Base-by-base conservation (phyloP, 495 filamentous ascomycete species). In the Talaromyces stipitatus region DNA sequence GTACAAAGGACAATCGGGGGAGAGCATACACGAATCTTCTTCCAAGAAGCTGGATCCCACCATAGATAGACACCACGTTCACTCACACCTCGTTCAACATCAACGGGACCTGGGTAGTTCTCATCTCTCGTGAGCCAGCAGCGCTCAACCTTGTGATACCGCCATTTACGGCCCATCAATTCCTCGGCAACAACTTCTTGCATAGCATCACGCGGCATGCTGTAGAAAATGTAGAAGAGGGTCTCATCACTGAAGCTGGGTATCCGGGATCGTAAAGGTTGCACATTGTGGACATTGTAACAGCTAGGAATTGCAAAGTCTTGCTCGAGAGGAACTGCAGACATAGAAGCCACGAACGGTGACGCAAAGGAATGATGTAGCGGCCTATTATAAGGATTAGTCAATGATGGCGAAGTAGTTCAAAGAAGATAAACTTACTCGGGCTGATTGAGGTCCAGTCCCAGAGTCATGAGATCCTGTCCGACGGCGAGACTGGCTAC, bases 201-300 rank as follows among this genome's bases (percentile, higher is more conserved):
- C 71, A 91, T 82, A 58, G 88, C 78, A 65, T 95, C 91, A 29
- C 84, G 75, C 2, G 91, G 89, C 71, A 88, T 87, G 71, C 85
- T 90, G 74, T 95, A 97, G 77, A 97, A 97, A 60, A 97, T 94
- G 75, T 86, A 91, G 68, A 97, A 91, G 55, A 97, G 77, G 0
- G 91, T 95, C 67, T 97, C 92, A 57, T 95, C 90, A 60, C 86
- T 87, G 73, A 96, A 95, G 54, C 84, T 88, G 14, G 78, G 75
- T 46, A 95, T 88, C 60, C 92, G 88, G 52, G 83, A 81, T 46
- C 89, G 82, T 18, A 96, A 76, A 14, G 84, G 82, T 62, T 91
- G 89, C 28, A 95, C 87, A 63, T 95, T 97, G 60, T 83, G 85
- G 22, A 97, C 92, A 47, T 79, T 84, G 67, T 97, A 97, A 68